Conservation (phyloP, 257 asterid species). For the Fraxinus quadrangulata region DNA sequence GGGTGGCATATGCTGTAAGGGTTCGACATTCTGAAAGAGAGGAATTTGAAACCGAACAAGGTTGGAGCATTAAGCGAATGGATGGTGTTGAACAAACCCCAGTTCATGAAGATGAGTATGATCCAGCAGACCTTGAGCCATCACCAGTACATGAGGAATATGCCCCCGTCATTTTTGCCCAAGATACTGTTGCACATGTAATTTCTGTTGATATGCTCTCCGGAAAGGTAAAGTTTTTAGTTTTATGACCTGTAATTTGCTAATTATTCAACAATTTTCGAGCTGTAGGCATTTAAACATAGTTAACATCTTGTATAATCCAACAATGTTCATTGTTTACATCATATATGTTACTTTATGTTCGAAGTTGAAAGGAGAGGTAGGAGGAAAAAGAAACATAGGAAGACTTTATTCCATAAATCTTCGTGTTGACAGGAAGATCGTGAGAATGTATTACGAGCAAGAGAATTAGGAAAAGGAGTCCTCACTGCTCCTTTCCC, state of each 20-base stretch:
- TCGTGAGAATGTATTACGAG: constrained; percentile 90
- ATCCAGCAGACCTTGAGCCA: constrained; percentile 66
- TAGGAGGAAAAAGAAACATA: background rate
- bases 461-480: constrained; percentile 95
- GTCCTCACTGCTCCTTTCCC: constrained; percentile 97
- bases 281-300: background rate
- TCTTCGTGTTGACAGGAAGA: constrained; percentile 72
- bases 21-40: constrained; percentile 82
- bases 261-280: background rate
- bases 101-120: constrained; percentile 84
- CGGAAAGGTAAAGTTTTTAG: constrained; percentile 65
- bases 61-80: constrained; percentile 94
- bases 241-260: background rate
- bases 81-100: constrained; percentile 78
- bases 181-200: constrained; percentile 92
- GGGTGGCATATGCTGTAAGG: constrained; percentile 96
- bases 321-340: background rate
- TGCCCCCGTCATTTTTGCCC: constrained; percentile 97
- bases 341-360: constrained; percentile 3
- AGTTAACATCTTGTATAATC: background rate
- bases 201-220: constrained; percentile 92
- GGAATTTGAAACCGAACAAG: constrained; percentile 78
- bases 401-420: constrained; percentile 8
- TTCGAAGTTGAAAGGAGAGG: constrained; percentile 1
- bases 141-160: constrained; percentile 88